A percentile compares a stretch with the other conserved stretches of the same genome.
These are phyloP conservation scores for Barnettozyma populi DNA, from an alignment of 805 yeast genomes.

Conservation along the genomic window DNA sequence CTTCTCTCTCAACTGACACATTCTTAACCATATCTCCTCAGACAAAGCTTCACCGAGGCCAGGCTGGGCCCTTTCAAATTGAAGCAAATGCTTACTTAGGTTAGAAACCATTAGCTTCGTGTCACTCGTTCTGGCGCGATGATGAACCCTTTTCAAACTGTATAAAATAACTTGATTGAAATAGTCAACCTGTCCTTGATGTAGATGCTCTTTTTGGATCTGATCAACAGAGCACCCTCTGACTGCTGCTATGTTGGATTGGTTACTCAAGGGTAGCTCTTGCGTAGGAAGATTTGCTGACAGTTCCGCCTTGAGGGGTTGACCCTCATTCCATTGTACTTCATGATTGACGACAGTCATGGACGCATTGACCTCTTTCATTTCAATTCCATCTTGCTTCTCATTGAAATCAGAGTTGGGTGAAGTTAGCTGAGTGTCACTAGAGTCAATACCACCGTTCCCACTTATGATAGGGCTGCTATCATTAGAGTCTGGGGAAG, in stretches of 20 bases:
- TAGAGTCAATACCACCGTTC: constrained; percentile 8
- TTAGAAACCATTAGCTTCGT: constrained; percentile 42
- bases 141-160: constrained; percentile 42
- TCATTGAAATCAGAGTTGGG: constrained; percentile 5
- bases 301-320: not conserved
- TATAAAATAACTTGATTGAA: constrained; percentile 37
- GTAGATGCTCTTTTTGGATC: not conserved
- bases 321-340: not conserved
- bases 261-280: too few species aligned
- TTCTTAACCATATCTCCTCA: constrained; percentile 50
- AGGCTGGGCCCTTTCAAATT: constrained; percentile 47
- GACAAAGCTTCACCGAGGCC: constrained; percentile 64
- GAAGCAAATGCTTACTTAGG: constrained; percentile 36
- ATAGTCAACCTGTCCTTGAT: constrained; percentile 26
- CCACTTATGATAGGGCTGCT: constrained; percentile 13
- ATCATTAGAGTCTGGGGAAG: constrained; percentile 12
- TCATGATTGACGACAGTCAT: constrained; percentile 2
- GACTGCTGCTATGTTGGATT: not conserved
- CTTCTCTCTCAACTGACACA: constrained; percentile 20
- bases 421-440: constrained; percentile 21
- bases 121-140: constrained; percentile 45
- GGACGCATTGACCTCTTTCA: not conserved
- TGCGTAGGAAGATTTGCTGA: not conserved
- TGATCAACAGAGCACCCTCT: too few species aligned
- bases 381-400: not conserved